Base-by-base conservation (phyloP, 1,139 yeast genomes). In the Nakaseomyces sp. region DNA sequence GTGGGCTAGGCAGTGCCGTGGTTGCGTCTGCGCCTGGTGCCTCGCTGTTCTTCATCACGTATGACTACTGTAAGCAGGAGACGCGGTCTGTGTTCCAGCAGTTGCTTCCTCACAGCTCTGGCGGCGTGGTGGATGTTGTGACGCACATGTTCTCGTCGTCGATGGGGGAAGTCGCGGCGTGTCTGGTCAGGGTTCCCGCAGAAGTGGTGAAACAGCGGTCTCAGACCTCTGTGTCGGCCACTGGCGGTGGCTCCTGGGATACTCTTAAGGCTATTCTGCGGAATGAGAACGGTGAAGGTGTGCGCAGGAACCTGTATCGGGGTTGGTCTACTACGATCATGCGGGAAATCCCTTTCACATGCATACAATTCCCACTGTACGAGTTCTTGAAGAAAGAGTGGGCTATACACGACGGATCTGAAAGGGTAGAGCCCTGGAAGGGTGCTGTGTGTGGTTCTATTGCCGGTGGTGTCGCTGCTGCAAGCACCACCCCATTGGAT, bases 11-110 rank as follows among this genome's bases (percentile, higher is more conserved):
- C 1, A 83, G 95, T 39, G 91, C 95, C 18, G 83, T 91, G 20
- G 81, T 89, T 18, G 98, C 97, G 0, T 84, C 94, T 43, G 97
- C 98, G 0, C 99, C 99, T 0, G 74, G 83, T 43, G 97, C 97
- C 0, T 75, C 96, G 8, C 68, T 91, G 35, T 91, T 91, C 60
- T 91, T 91, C 63, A 74, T 88, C 46, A 83, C 96, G 3, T 91
- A 91, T 60, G 98, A 91, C 59, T 70, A 81, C 4, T 69, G 81
- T 65, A 91, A 91, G 56, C 62, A 65, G 6, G 60, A 64, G 39
- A 69, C 87, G 35, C 70, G 73, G 39, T 49, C 59, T 30, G 16
- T 37, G 16, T 35, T 35, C n/a, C 18, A 13, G 12, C n/a, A n/a
- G 4, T 6, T 35, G 26, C 12, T 35, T 12, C 38, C 38, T 4